These are phyloP conservation scores for Lavandula angustifolia DNA, from an alignment of 257 asterid species.

Conservation along the genomic window DNA sequence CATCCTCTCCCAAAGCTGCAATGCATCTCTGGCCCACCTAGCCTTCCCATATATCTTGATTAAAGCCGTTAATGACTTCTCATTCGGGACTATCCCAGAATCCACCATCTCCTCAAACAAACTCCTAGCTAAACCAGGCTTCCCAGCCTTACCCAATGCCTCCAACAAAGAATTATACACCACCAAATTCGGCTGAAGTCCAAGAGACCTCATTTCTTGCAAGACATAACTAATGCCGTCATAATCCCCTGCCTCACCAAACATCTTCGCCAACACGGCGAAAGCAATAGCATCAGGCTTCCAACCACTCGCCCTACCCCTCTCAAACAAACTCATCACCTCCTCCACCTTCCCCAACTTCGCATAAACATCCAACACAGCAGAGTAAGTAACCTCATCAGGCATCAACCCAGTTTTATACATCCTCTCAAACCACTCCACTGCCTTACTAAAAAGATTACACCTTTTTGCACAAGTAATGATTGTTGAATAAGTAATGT, in stretches of 20 bases:
- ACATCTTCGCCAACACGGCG: slow-evolving; percentile 79
- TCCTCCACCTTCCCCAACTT: slow-evolving; percentile 81
- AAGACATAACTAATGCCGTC: slow-evolving; percentile 83
- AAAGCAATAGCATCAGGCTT: slow-evolving; percentile 81
- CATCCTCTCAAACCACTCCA: slow-evolving; percentile 99
- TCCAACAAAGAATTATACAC: slow-evolving; percentile 83
- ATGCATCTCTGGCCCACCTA: slow-evolving; percentile 88
- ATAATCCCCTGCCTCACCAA: slow-evolving; percentile 89
- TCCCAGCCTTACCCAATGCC: slow-evolving; percentile 89
- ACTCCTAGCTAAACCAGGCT: slow-evolving; percentile 83
- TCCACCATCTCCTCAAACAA: slow-evolving; percentile 89
- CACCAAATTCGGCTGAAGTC: slow-evolving; percentile 73
- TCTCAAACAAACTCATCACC: slow-evolving; percentile 83
- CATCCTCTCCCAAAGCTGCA: slow-evolving; percentile 90
- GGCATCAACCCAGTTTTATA: slow-evolving; percentile 92
- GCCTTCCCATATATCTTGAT: slow-evolving; percentile 92
- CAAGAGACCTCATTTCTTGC: slow-evolving; percentile 81
- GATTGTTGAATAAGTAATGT: slow-evolving; percentile 89
- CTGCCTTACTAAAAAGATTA: slow-evolving; percentile 77
- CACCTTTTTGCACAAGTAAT: slow-evolving; percentile 89
- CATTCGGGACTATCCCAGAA: slow-evolving; percentile 70
- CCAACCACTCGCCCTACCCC: slow-evolving; percentile 95
- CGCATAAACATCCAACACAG: slow-evolving; percentile 86
- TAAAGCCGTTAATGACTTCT: slow-evolving; percentile 74
- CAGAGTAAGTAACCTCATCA: slow-evolving; percentile 95